These are phyloP conservation scores for Starmerella asiatica DNA, from an alignment of 805 yeast genomes.

Conservation along the genomic window DNA sequence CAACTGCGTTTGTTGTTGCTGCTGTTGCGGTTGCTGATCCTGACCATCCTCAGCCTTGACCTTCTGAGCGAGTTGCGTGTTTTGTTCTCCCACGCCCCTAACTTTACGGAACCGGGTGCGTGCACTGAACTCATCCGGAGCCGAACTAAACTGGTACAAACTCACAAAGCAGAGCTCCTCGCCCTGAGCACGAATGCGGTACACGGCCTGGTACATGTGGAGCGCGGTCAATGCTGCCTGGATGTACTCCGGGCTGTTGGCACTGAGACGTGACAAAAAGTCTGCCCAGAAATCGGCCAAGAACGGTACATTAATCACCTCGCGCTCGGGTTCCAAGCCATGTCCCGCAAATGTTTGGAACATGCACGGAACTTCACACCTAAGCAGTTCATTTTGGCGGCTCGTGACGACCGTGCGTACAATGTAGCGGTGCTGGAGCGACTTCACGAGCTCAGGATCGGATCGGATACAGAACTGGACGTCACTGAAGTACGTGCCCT, in stretches of 20 bases:
- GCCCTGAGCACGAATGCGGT: slow-evolving; percentile 14
- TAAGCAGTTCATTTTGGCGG: slow-evolving; percentile 23
- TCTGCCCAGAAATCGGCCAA: slow-evolving; percentile 31
- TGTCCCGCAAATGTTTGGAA: slow-evolving; percentile 15
- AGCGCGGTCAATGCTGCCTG: slow-evolving; percentile 23
- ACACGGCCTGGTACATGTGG: slow-evolving; percentile 25
- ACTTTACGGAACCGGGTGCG: slow-evolving; percentile 28
- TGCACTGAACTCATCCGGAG: slow-evolving; percentile 26
- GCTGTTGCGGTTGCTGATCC: too few species aligned
- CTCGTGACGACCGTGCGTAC: slow-evolving; percentile 24
- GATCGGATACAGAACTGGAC: slow-evolving; percentile 18
- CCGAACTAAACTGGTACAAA: slow-evolving; percentile 28
- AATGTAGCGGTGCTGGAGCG: slow-evolving; percentile 20
- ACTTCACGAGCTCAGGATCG: background rate
- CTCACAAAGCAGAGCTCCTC: slow-evolving; percentile 24
- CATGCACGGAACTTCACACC: slow-evolving; percentile 15
- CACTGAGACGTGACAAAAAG: slow-evolving; percentile 25
- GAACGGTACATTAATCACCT: slow-evolving; percentile 27
- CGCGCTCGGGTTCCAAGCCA: slow-evolving; percentile 21
- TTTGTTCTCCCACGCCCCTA: background rate
- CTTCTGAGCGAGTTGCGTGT: background rate
- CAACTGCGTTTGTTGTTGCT: background rate
- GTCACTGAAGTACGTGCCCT: slow-evolving; percentile 12
- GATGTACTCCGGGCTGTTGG: slow-evolving; percentile 23
- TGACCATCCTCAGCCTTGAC: background rate